A percentile compares a stretch with the other conserved stretches of the same genome.
These are phyloP conservation scores for Tolypocladium cylindrosporum DNA, from an alignment of 2,329 filamentous ascomycete genomes.

Conservation along the genomic window DNA sequence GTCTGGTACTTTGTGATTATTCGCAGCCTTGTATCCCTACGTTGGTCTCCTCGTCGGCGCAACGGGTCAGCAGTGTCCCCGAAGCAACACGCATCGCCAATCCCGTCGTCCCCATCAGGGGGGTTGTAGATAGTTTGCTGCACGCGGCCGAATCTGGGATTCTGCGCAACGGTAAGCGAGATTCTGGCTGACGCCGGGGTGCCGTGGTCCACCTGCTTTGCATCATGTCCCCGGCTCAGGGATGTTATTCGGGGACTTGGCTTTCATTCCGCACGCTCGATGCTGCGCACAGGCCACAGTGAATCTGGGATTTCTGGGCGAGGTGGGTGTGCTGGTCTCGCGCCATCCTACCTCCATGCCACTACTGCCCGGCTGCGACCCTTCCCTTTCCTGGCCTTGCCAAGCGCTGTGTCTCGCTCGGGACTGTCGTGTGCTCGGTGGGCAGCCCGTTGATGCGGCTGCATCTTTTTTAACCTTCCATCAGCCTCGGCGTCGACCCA, in stretches of 20 bases:
- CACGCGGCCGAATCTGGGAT: constrained; percentile 7
- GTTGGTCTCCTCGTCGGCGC: neutral
- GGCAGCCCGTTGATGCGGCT: neutral
- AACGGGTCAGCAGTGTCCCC: neutral
- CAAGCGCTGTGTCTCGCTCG: neutral
- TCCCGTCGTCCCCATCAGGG: neutral
- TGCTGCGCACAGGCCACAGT: constrained; percentile 8
- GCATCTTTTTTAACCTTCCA: neutral
- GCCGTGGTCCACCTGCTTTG: neutral
- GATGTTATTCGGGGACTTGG: neutral
- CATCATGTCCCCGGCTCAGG: neutral
- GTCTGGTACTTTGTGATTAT: neutral
- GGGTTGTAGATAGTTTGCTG: constrained; percentile 4
- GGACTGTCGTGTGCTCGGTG: neutral
- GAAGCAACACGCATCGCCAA: neutral
- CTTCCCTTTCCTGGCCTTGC: neutral
- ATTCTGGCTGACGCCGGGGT: neutral
- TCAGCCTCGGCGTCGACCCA: neutral
- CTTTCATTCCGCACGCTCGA: neutral
- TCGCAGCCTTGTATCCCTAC: no score
- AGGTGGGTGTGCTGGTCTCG: neutral
- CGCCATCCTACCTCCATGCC: neutral
- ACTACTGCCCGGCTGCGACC: neutral
- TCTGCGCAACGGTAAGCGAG: constrained; percentile 2
- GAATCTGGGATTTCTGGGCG: constrained; percentile 6